phyloP scores from a whole-genome alignment of 192 early-diverging fungal species.

The Backusella westeae region DNA sequence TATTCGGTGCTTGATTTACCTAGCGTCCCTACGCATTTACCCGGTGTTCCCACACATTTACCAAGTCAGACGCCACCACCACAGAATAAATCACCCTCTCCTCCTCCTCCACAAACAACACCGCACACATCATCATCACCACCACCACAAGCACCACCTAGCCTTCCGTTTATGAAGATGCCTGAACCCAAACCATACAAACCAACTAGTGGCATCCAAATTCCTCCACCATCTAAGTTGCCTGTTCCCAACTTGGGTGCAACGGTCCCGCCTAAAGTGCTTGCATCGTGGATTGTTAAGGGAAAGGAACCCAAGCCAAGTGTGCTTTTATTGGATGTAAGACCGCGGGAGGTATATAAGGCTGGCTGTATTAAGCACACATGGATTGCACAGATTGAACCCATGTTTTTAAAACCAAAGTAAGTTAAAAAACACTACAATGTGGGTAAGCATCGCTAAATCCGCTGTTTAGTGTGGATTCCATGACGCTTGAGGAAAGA shows the following conservation, averaged over 20 bases:
- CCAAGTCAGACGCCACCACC: neutral
- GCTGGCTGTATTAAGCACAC: slow-evolving; percentile 67
- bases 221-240: slow-evolving; percentile 22
- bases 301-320: slow-evolving; percentile 31
- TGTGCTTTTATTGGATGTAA: slow-evolving; percentile 75
- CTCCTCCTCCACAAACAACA: neutral
- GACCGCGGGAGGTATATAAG: slow-evolving; percentile 65
- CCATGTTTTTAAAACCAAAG: slow-evolving; percentile 53
- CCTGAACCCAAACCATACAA: slow-evolving; percentile 3
- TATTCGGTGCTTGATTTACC: slow-evolving; percentile 1
- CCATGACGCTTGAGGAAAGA: slow-evolving; percentile 50
- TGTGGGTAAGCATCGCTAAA: too few relatives aligned
- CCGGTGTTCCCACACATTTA: neutral
- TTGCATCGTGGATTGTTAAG: slow-evolving; percentile 40
- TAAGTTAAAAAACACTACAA: slow-evolving; percentile 30
- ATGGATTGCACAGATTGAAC: slow-evolving; percentile 75
- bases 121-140: neutral
- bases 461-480: slow-evolving; percentile 37
- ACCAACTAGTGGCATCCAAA: neutral
- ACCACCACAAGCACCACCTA: neutral
- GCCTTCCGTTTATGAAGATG: neutral
- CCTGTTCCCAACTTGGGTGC: slow-evolving; percentile 30
- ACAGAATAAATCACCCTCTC: neutral
- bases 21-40: slow-evolving; percentile 14
- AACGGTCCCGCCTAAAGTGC: slow-evolving; percentile 32